Evolutionary conservation across 2,329 filamentous ascomycete genomes (phyloP).

Genomic region (Sphaerulina vaccinii): DNA sequence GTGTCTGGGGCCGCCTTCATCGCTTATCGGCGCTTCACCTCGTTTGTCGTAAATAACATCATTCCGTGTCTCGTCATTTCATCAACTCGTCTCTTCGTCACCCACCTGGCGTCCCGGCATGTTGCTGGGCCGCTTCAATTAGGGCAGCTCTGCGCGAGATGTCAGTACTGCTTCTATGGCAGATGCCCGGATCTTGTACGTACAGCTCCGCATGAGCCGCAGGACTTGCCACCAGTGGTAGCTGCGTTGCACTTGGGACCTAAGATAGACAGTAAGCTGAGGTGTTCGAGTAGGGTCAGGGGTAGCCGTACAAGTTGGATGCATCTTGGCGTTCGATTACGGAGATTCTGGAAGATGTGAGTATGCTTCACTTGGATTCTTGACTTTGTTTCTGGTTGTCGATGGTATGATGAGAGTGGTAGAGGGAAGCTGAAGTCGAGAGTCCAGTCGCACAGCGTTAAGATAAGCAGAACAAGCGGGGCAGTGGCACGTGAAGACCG

Average conservation of each 20-base stretch:
- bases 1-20: background rate
- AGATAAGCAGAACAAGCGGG: background rate
- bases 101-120: background rate
- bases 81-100: conserved; percentile 15
- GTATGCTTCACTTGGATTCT: conserved; percentile 2
- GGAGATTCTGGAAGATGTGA: too few species aligned
- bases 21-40: background rate
- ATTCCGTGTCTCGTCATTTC: conserved; percentile 5
- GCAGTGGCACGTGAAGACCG: background rate
- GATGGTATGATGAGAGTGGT: background rate
- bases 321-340: conserved; percentile 19
- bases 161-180: background rate
- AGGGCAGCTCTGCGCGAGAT: conserved; percentile 29
- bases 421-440: conserved; percentile 6
- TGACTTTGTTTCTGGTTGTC: too few species aligned
- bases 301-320: conserved; percentile 21
- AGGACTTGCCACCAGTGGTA: conserved; percentile 35
- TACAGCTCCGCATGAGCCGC: conserved; percentile 36
- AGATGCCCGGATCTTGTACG: conserved; percentile 7
- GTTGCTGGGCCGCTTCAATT: conserved; percentile 15
- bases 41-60: background rate
- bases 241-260: conserved; percentile 37
- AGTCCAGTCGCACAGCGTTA: background rate
- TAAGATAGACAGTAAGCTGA: conserved; percentile 11
- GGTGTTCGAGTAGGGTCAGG: background rate